Conservation (phyloP, 805 yeast genomes). For the Wickerhamomyces ciferrii region DNA sequence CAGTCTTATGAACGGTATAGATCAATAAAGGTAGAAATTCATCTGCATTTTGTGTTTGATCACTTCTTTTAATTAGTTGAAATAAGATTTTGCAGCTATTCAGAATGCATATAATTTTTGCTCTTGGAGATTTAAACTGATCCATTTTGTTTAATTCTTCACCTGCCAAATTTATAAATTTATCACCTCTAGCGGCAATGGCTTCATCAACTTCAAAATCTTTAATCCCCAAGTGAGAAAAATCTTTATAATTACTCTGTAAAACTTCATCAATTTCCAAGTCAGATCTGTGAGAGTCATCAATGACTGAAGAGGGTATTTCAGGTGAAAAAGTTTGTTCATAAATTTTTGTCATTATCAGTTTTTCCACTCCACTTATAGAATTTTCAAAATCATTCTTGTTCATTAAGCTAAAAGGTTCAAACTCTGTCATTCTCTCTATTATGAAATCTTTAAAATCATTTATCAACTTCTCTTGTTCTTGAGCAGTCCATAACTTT, state of each 20-base stretch:
- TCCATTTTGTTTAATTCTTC: constrained; percentile 74
- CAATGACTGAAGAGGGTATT: constrained; percentile 38
- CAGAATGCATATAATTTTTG: constrained; percentile 84
- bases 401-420: constrained; percentile 71
- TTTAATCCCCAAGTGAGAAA: constrained; percentile 54
- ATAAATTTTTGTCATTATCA: constrained; percentile 84
- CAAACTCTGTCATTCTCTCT: constrained; percentile 51
- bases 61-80: constrained; percentile 68
- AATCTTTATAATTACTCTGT: constrained; percentile 49
- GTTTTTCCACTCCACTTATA: constrained; percentile 87
- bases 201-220: constrained; percentile 73
- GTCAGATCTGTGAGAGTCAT: constrained; percentile 58
- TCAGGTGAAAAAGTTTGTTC: constrained; percentile 76
- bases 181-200: constrained; percentile 40
- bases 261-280: constrained; percentile 53
- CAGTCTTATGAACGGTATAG: constrained; percentile 67
- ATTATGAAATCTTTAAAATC: constrained; percentile 77
- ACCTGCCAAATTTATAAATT: constrained; percentile 62
- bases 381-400: constrained; percentile 62
- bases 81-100: constrained; percentile 92
- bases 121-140: constrained; percentile 88
- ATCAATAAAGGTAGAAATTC: constrained; percentile 87
- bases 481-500: constrained; percentile 65
- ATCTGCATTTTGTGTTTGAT: constrained; percentile 80
- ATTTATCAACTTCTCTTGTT: constrained; percentile 68